phyloP scores from a whole-genome alignment of 2,329 filamentous ascomycete species.

The Malbranchea cinnamomea region DNA sequence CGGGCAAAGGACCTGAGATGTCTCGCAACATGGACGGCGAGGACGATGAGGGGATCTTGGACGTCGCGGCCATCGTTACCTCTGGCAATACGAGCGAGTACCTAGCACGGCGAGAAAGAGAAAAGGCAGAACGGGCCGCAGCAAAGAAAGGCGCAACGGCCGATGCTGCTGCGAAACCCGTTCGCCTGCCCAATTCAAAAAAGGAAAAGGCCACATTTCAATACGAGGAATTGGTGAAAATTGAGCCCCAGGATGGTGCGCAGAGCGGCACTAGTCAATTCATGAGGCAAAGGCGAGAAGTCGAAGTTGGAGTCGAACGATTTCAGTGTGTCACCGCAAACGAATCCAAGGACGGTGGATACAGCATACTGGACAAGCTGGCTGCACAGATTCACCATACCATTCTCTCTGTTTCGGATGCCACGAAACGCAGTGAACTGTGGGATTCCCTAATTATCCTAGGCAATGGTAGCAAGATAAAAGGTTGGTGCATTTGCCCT shows the following conservation, averaged over 20 bases:
- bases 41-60: constrained; percentile 47
- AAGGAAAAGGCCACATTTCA: constrained; percentile 44
- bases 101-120: constrained; percentile 46
- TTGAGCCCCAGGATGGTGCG: constrained; percentile 38
- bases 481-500: constrained; percentile 28
- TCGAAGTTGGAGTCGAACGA: constrained; percentile 48
- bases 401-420: constrained; percentile 68
- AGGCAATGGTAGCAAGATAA: constrained; percentile 63
- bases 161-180: constrained; percentile 30
- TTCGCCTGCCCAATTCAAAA: constrained; percentile 43
- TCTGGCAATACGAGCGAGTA: constrained; percentile 49
- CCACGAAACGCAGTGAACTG: constrained; percentile 67
- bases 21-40: constrained; percentile 30
- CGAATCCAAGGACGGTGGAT: constrained; percentile 22
- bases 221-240: constrained; percentile 43
- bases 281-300: constrained; percentile 37
- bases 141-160: constrained; percentile 37
- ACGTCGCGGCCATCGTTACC: constrained; percentile 50
- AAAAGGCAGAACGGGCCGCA: constrained; percentile 42
- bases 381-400: constrained; percentile 71
- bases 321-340: constrained; percentile 41
- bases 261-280: constrained; percentile 36
- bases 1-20: constrained; percentile 40
- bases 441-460: constrained; percentile 91
- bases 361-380: constrained; percentile 66